Base-by-base conservation (phyloP, 2,329 filamentous ascomycete species). In the Drechslera avenae region DNA sequence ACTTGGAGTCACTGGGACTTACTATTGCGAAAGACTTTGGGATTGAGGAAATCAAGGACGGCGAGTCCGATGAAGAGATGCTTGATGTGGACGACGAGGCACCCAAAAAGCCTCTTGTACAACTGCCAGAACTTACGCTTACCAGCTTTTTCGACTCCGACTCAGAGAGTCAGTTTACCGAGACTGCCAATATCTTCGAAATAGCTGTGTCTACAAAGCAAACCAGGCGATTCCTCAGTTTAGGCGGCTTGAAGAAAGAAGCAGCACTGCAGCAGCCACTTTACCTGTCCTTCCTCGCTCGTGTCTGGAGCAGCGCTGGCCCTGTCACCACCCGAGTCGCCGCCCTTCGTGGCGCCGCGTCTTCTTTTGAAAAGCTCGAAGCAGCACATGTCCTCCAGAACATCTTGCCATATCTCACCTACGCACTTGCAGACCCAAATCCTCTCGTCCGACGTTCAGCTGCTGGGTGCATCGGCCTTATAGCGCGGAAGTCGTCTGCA, bases 391-490 rank as follows among this genome's bases (percentile, higher is more conserved):
- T 96, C 68, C 80, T 92, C 40, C 93, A 97, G 68, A 83, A 85
- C 9, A 71, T 97, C 14, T 68, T 96, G n/a, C 93, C 93, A 2
- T 97, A 96, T 73, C 78, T 87, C 26, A 76, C 97, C 37, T 79
- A 83, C 31, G 89, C 88, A 17, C 81, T 97, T 14, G 80, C 84
- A 18, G 93, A 97, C 69, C 76, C 85, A 4, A 89, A 89, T 1
- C 86, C 87, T 56, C 85, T 85, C 55, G 87, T 96, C 34, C 87
- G 92, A 36, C 85, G 86, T 55, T 86, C 90, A 42, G 89, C 91
- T 16, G 86, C 87, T 17, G 83, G 87, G 43, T 79, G 92, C 26
- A 69, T 90, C 26, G 60, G 61, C 3, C 51, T 61, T 1, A 41
- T 74, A 1, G 63, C 62, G 18, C 52, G 62, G 18, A 55, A 56